These are phyloP conservation scores for Fusarium solani-melongenae DNA, from an alignment of 2,329 filamentous ascomycete genomes.

Conservation along the genomic window DNA sequence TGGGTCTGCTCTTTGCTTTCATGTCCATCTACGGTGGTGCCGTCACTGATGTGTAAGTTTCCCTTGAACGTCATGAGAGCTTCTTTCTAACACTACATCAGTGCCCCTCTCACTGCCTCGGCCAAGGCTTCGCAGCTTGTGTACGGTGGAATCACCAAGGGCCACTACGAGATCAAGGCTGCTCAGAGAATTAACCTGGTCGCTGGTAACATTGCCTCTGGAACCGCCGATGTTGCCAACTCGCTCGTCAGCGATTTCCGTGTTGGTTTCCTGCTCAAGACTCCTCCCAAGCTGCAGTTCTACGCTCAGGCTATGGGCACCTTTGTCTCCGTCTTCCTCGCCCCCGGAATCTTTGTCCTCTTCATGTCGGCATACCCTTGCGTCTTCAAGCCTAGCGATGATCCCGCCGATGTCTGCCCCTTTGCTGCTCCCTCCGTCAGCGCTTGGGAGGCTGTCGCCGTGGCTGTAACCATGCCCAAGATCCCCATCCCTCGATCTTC, in stretches of 20 bases:
- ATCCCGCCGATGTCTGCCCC: slow-evolving; percentile 55
- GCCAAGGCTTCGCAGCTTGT: slow-evolving; percentile 77
- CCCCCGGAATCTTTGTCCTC: slow-evolving; percentile 74
- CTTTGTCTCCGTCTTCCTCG: slow-evolving; percentile 73
- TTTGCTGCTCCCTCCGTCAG: slow-evolving; percentile 72
- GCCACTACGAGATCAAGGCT: slow-evolving; percentile 58
- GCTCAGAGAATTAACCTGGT: slow-evolving; percentile 75
- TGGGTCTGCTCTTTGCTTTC: slow-evolving; percentile 70
- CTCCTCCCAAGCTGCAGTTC: slow-evolving; percentile 73
- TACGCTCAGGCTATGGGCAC: slow-evolving; percentile 72
- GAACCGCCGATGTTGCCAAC: slow-evolving; percentile 65
- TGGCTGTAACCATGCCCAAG: slow-evolving; percentile 66
- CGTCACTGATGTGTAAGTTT: slow-evolving; percentile 59
- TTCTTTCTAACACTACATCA: neutral
- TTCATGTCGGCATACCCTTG: slow-evolving; percentile 77
- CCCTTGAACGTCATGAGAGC: no score
- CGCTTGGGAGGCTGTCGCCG: slow-evolving; percentile 74
- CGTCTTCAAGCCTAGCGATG: slow-evolving; percentile 63
- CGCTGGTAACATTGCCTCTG: slow-evolving; percentile 67
- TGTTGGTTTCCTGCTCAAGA: slow-evolving; percentile 74
- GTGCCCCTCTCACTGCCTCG: slow-evolving; percentile 72
- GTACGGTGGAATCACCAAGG: slow-evolving; percentile 71
- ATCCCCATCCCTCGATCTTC: slow-evolving; percentile 66
- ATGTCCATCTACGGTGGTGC: slow-evolving; percentile 62
- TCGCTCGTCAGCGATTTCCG: slow-evolving; percentile 72